Evolutionary conservation across 2,329 filamentous ascomycete genomes (phyloP).

Genomic region (Xylaria sp.): DNA sequence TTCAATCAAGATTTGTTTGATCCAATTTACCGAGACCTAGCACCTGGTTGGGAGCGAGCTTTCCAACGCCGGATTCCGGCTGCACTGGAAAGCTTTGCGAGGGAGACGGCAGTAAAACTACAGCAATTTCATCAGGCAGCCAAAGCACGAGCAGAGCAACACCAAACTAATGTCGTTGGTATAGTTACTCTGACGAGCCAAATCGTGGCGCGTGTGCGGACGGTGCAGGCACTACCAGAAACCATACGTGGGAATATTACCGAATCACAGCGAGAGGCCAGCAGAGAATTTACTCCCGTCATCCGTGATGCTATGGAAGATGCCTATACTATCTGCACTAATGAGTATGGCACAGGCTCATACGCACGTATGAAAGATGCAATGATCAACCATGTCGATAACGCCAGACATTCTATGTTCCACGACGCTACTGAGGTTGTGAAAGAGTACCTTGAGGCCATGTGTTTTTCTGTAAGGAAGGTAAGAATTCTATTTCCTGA

Average conservation of each 20-base stretch:
- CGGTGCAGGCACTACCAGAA: slow-evolving; percentile 46
- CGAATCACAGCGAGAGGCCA: slow-evolving; percentile 56
- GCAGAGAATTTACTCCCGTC: slow-evolving; percentile 57
- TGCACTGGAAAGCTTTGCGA: slow-evolving; percentile 29
- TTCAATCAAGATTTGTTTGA: slow-evolving; percentile 39
- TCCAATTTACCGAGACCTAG: slow-evolving; percentile 31
- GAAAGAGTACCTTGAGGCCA: slow-evolving; percentile 44
- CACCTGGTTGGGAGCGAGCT: slow-evolving; percentile 37
- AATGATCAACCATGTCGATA: slow-evolving; percentile 54
- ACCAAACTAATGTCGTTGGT: slow-evolving; percentile 30
- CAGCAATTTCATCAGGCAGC: slow-evolving; percentile 35
- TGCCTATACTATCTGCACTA: slow-evolving; percentile 52
- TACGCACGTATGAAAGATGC: slow-evolving; percentile 58
- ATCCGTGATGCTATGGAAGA: slow-evolving; percentile 52
- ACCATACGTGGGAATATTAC: slow-evolving; percentile 47
- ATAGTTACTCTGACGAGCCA: slow-evolving; percentile 46
- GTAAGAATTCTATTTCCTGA: slow-evolving; percentile 15
- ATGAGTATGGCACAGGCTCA: slow-evolving; percentile 51
- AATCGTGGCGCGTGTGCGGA: slow-evolving; percentile 45
- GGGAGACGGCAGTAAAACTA: slow-evolving; percentile 24
- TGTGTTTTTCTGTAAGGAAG: slow-evolving; percentile 38
- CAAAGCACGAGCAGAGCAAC: slow-evolving; percentile 29
- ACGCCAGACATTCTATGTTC: slow-evolving; percentile 55
- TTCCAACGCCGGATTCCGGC: slow-evolving; percentile 36
- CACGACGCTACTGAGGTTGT: slow-evolving; percentile 49